A percentile compares a stretch with the other conserved stretches of the same genome.
These are phyloP conservation scores for Pezicula carpinea DNA, from an alignment of 2,329 filamentous ascomycete species.

Conservation along the genomic window DNA sequence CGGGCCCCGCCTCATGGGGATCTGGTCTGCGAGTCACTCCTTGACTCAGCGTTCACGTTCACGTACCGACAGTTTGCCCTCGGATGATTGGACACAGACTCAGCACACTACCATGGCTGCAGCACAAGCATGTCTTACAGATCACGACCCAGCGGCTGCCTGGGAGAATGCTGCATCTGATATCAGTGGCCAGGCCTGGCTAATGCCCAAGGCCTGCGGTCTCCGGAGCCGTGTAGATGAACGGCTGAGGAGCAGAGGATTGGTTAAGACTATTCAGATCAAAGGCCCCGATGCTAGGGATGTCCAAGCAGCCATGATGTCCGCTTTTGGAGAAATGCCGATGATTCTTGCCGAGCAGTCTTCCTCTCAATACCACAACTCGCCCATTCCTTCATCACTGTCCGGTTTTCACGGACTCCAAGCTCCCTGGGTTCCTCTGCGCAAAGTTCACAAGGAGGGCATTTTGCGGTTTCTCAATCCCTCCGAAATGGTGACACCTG, in stretches of 20 bases:
- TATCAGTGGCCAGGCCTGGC: conserved; percentile 21
- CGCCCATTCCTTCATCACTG: conserved; percentile 15
- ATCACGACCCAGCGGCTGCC: conserved; percentile 17
- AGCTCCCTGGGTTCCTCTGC: conserved; percentile 68
- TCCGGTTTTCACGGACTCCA: conserved; percentile 46
- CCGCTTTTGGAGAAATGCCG: conserved; percentile 56
- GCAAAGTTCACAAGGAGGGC: conserved; percentile 71
- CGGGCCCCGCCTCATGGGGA: conserved; percentile 44
- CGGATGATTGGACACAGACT: conserved; percentile 42
- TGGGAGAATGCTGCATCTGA: conserved; percentile 22
- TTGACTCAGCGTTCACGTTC: conserved; percentile 27
- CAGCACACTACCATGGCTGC: conserved; percentile 22
- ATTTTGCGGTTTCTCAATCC: conserved; percentile 66
- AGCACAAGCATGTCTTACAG: conserved; percentile 21
- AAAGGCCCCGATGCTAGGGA: conserved; percentile 61
- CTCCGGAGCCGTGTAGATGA: conserved; percentile 59
- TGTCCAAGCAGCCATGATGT: conserved; percentile 57
- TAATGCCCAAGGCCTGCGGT: conserved; percentile 64
- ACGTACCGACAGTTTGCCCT: conserved; percentile 32
- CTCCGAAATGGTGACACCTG: conserved; percentile 68
- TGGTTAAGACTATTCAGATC: conserved; percentile 61
- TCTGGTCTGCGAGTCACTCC: conserved; percentile 44
- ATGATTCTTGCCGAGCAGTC: conserved; percentile 29
- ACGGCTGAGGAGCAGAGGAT: conserved; percentile 69
- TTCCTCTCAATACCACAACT: conserved; percentile 14